phyloP scores from a whole-genome alignment of 257 asterid species.

The Solanum corneliomulleri region DNA sequence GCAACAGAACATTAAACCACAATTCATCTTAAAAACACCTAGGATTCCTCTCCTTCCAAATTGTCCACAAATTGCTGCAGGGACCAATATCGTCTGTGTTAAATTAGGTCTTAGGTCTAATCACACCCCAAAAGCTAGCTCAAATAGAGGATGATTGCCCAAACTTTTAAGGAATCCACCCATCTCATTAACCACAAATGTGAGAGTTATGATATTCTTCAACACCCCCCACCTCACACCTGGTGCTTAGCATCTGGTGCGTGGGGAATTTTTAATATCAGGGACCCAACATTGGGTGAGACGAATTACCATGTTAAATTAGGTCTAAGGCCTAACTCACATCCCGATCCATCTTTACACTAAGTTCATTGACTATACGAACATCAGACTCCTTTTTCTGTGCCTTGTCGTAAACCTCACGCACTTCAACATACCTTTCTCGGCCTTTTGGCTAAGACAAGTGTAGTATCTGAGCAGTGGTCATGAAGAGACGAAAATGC shows the following conservation, averaged over 20 bases:
- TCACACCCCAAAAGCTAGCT: neutral
- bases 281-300: neutral
- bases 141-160: neutral
- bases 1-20: neutral
- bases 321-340: neutral
- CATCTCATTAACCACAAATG: neutral
- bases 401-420: slow-evolving; percentile 51
- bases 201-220: neutral
- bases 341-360: slow-evolving; percentile 31
- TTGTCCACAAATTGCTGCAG: neutral
- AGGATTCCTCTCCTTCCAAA: neutral
- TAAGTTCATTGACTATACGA: slow-evolving; percentile 20
- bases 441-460: slow-evolving; percentile 23
- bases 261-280: neutral
- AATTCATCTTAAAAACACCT: neutral
- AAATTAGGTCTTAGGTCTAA: neutral
- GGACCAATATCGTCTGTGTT: neutral
- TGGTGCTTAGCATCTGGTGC: neutral
- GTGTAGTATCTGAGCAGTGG: neutral
- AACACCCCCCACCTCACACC: neutral
- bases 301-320: too few species aligned
- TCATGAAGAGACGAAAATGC: slow-evolving; percentile 8
- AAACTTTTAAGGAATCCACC: neutral
- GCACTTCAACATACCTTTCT: slow-evolving; percentile 53
- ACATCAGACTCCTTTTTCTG: slow-evolving; percentile 50